phyloP scores from a whole-genome alignment of 345 rosid genomes.

The Bruguiera sexangula region DNA sequence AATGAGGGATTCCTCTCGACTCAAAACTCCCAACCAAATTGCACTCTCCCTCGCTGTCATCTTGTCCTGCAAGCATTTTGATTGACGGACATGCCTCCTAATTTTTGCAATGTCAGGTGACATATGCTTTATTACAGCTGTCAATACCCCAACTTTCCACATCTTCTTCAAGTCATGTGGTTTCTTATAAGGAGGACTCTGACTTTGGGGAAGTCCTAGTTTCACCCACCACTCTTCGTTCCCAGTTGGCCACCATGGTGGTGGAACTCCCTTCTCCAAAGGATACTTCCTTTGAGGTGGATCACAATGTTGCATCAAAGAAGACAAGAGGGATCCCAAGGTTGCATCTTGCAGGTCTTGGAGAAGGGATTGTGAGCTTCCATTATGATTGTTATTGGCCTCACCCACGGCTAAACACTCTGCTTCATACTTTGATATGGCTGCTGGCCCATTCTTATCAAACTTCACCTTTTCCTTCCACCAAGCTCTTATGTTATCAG shows the following conservation, averaged over 20 bases:
- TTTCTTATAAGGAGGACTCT: constrained; percentile 83
- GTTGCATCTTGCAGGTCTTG: constrained; percentile 99
- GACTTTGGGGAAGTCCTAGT: constrained; percentile 56
- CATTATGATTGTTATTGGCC: constrained; percentile 54
- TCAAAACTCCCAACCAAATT: constrained; percentile 90
- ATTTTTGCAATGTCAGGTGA: constrained; percentile 94
- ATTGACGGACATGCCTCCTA: constrained; percentile 84
- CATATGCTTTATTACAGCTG: constrained; percentile 97
- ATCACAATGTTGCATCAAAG: constrained; percentile 98
- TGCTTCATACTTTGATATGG: constrained; percentile 74
- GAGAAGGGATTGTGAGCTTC: constrained; percentile 58
- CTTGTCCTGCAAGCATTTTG: constrained; percentile 98
- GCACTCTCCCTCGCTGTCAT: constrained; percentile 99
- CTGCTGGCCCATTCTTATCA: constrained; percentile 96
- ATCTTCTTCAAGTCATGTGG: constrained; percentile 98
- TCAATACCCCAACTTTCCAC: constrained; percentile 97
- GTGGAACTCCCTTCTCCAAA: constrained; percentile 79
- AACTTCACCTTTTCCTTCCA: constrained; percentile 99
- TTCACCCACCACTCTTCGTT: constrained; percentile 95
- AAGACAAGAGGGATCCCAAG: constrained; percentile 83
- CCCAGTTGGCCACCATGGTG: constrained; percentile 99
- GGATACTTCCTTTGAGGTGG: constrained; percentile 98
- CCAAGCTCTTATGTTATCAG: constrained; percentile 96
- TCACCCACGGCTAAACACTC: constrained; percentile 64
- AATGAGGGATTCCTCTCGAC: constrained; percentile 72